Base-by-base conservation (phyloP, 179 eudicot genomes). In the Camellia oleifera region DNA sequence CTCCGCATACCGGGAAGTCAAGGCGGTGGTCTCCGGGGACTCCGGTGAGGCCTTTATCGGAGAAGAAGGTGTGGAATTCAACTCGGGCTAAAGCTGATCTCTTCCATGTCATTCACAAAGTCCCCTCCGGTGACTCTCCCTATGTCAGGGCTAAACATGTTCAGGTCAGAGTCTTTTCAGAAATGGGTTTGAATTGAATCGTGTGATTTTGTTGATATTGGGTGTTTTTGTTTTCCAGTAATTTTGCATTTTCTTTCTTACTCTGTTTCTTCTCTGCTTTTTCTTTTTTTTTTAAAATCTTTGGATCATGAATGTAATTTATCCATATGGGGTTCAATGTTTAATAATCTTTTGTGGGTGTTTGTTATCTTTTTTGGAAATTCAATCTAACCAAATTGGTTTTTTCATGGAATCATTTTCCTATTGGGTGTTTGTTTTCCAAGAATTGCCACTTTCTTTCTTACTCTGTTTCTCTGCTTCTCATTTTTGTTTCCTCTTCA, bases 91-190 rank as follows among this genome's bases (percentile, higher is more conserved):
- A 77, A 50, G 52, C 79, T 45, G 81, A 83, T 81, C 80, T 57
- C 66, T 92, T 83, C 61, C 94, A 90, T 76, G 85, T 88, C 74
- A 54, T 84, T 83, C 88, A 91, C 75, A 94, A 94, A 62, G 88
- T 94, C 11, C 98, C 98, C 50, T 61, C 88, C 69, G 94, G 92
- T 5, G 88, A 91, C 48, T 94, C 98, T 46, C 97, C 98, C n/a
- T 94, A 94, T 62, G 94, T 90, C 76, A 87, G 81, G 42, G 98
- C 98, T 48, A 94, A 94, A 60, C 92, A 87, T 78, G 91, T 86
- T 83, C 98, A 94, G 97, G 98, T 84, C 11, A 56, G 50, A 6
- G 67, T 20, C 32, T 17, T 69, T 45, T 32, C 32, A 32, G 32
- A 32, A 32, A 32, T 32, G 32, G 32, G 32, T 32, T 32, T 32